Evolutionary conservation across 2,329 filamentous ascomycete species (phyloP).

Genomic region (Emergomyces africanus): DNA sequence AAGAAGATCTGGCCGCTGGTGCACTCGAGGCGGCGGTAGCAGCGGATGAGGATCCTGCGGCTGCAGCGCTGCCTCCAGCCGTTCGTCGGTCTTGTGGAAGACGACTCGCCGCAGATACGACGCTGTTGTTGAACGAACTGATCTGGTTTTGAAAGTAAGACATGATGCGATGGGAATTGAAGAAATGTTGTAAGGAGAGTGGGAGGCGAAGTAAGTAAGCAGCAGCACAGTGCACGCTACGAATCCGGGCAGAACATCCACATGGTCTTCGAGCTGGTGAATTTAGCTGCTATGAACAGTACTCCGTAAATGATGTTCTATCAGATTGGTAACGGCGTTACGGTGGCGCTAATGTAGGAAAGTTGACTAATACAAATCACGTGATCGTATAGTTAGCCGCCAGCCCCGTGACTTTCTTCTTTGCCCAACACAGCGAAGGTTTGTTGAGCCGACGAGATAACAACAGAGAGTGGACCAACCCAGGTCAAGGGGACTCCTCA

Average conservation of each 20-base stretch:
- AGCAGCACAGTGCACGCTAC: not conserved
- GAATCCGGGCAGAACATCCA: not conserved
- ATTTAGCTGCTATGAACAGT: not conserved
- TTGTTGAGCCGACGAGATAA: not conserved
- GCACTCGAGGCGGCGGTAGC: constrained; percentile 1
- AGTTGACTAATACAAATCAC: not conserved
- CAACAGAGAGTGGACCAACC: not conserved
- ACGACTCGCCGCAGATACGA: constrained; percentile 52
- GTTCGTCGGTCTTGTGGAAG: constrained; percentile 42
- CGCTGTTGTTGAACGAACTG: constrained; percentile 48
- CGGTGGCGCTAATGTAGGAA: not conserved
- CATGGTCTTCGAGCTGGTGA: not conserved
- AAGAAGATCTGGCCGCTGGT: constrained; percentile 7
- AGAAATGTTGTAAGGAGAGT: not conserved
- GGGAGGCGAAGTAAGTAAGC: not conserved
- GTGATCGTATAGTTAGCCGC: not conserved
- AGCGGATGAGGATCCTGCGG: constrained; percentile 41
- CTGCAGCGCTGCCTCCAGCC: constrained; percentile 45
- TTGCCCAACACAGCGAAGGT: not conserved
- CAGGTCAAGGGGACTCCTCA: not conserved
- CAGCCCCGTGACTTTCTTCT: not conserved
- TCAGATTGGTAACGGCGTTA: not conserved
- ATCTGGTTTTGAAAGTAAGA: constrained; percentile 55
- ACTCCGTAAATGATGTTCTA: not conserved
- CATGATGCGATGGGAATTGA: constrained; percentile 31